These are phyloP conservation scores for Lipomyces spencermartinsiae DNA, from an alignment of 805 yeast species.

Conservation along the genomic window DNA sequence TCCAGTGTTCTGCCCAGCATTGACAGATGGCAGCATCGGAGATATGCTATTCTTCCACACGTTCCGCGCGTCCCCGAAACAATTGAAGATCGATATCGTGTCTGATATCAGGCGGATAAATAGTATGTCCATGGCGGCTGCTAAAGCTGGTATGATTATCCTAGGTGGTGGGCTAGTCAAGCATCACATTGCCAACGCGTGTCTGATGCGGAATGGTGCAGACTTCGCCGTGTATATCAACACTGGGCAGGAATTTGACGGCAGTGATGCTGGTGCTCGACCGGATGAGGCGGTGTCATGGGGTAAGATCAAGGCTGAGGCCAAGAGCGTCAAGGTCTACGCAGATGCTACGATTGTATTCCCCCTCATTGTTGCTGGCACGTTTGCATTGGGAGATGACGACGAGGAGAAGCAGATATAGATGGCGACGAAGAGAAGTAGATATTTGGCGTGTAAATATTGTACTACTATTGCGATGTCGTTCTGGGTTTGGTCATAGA, in stretches of 20 bases:
- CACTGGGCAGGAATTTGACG: constrained; percentile 98
- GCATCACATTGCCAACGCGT: constrained; percentile 97
- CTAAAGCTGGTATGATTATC: constrained; percentile 92
- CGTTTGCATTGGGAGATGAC: constrained; percentile 60
- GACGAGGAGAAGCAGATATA: constrained; percentile 1
- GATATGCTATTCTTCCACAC: constrained; percentile 99
- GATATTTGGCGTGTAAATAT: not conserved
- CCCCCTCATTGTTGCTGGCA: constrained; percentile 97
- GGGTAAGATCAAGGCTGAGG: constrained; percentile 98
- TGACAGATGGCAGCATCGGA: constrained; percentile 98
- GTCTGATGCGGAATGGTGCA: constrained; percentile 99
- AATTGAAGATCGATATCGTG: constrained; percentile 88
- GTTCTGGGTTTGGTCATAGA: no score
- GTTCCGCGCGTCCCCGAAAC: constrained; percentile 89
- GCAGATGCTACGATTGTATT: constrained; percentile 95
- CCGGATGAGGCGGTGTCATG: constrained; percentile 99
- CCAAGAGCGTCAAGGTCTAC: constrained; percentile 86
- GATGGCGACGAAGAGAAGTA: not conserved
- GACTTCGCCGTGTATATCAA: constrained; percentile 96
- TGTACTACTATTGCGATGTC: not conserved
- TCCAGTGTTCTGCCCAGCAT: constrained; percentile 96
- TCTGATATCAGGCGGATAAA: constrained; percentile 91
- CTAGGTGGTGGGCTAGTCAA: constrained; percentile 96
- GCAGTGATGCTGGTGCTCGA: constrained; percentile 98
- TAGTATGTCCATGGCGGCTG: constrained; percentile 93